Conservation (phyloP, 2,329 filamentous ascomycete genomes). For the Ophiostoma pallidulum region DNA sequence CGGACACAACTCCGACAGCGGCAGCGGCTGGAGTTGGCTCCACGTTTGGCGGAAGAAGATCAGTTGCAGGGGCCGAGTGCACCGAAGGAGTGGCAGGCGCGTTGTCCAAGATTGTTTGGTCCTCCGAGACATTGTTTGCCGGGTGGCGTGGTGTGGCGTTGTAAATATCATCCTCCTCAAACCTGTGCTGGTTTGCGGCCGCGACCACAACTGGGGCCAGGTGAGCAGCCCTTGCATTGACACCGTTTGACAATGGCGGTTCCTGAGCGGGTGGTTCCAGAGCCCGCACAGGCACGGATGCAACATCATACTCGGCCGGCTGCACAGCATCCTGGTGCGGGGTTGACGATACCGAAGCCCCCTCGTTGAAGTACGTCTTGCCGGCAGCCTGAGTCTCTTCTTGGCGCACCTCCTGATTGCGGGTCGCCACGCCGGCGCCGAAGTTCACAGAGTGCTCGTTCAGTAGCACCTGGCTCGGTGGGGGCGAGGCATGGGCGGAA, state of each 20-base stretch:
- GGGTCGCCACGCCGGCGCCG: neutral
- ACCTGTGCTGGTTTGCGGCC: constrained; percentile 2
- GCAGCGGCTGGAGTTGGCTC: neutral
- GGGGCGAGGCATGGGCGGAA: constrained; percentile 11
- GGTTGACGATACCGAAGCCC: neutral
- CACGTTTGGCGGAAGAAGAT: neutral
- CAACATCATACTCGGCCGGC: neutral
- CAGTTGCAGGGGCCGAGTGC: neutral
- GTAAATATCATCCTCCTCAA: constrained; percentile 27
- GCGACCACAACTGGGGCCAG: constrained; percentile 2
- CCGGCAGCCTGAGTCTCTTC: neutral
- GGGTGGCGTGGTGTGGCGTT: constrained; percentile 23
- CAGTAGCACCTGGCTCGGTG: constrained; percentile 4
- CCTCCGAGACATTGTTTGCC: constrained; percentile 1
- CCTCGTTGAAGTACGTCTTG: constrained; percentile 1
- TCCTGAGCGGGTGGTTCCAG: neutral
- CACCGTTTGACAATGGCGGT: neutral
- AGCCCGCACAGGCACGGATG: too few species aligned
- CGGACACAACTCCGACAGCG: neutral
- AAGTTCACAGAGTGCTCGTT: neutral
- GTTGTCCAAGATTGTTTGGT: neutral
- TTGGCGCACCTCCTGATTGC: neutral
- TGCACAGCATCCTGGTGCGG: neutral
- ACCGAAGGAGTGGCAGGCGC: neutral
- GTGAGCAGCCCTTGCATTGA: neutral